These are phyloP conservation scores for Salvia splendens DNA, from an alignment of 257 asterid genomes.

Conservation along the genomic window DNA sequence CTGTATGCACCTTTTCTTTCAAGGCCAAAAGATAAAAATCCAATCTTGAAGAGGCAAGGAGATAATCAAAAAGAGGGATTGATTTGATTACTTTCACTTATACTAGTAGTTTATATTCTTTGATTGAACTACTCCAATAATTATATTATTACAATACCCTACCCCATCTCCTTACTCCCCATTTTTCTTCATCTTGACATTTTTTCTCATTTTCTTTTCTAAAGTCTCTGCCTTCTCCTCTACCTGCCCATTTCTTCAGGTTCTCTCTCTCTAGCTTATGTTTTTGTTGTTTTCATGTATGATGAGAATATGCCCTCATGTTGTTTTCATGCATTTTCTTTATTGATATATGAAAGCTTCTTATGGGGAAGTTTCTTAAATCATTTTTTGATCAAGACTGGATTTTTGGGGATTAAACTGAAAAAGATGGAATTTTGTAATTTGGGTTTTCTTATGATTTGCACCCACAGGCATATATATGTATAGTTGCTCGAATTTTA, in stretches of 20 bases:
- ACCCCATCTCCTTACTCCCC: background rate
- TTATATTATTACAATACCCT: constrained; percentile 13
- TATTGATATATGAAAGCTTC: constrained; percentile 4
- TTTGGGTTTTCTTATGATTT: background rate
- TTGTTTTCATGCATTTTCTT: constrained; percentile 23
- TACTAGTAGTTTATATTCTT: constrained; percentile 14
- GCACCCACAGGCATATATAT: background rate
- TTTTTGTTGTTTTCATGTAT: background rate
- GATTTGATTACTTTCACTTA: constrained; percentile 34
- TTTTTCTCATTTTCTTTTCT: constrained; percentile 16
- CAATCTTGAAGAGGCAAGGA: background rate
- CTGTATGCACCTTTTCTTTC: background rate
- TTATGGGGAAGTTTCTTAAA: constrained; percentile 17
- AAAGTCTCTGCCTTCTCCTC: constrained; percentile 21
- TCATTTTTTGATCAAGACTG: constrained; percentile 33
- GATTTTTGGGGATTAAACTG: constrained; percentile 11
- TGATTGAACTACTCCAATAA: constrained; percentile 39
- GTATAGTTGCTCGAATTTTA: background rate
- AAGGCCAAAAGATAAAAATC: background rate
- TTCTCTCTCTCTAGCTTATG: constrained; percentile 21
- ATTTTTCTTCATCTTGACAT: constrained; percentile 24
- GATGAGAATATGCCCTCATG: background rate
- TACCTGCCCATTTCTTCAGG: constrained; percentile 32
- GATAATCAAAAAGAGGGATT: background rate
- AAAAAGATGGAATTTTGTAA: background rate